Base-by-base conservation (phyloP, 2,329 filamentous ascomycete species). In the Claviceps maximensis region DNA sequence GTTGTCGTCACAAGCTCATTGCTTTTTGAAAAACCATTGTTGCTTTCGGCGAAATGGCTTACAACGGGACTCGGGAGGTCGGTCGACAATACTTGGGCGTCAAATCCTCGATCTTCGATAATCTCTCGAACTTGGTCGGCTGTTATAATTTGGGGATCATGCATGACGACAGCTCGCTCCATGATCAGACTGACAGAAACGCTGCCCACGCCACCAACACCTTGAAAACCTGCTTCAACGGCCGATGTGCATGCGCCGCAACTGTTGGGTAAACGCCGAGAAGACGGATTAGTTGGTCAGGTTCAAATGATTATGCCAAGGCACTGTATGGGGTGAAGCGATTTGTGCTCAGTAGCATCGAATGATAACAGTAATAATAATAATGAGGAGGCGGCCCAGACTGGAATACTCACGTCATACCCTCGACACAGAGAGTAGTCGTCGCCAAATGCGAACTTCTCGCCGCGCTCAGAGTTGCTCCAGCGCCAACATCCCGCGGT, bases 161-260 rank as follows among this genome's bases (percentile, higher is more conserved):
- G 93, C 69, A 90, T 85, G 38, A 97, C 76, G 44, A 97, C 90
- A n/a, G 91, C 93, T 55, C 91, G 83, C 69, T 95, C 90, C 82
- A 96, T 95, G 53, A 96, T 86, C 61, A 98, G 74, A 66, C 89
- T 95, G 62, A 98, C 86, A 10, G 89, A 94, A 55, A 97, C 89
- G 60, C 78, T 89, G 57, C 86, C 87, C 10, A 93, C 83, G 52
- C 93, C 91, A 41, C 85, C 76, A 5, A 95, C 78, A 59, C 79
- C 81, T 62, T 88, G 86, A 71, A 98, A 95, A 59, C 87, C 93
- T 55, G 85, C 81, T 75, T 97, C 91, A 60, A 98, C 85, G n/a
- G 93, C 85, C 46, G 90, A 94, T 29, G 91, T 96, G 67, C 93
- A 98, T 60, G 91, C 86, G 65, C 91, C 90, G 71, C 93, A 98